Evolutionary conservation across 192 early-diverging fungal genomes (phyloP).

Genomic region (Entophlyctis luteolus): DNA sequence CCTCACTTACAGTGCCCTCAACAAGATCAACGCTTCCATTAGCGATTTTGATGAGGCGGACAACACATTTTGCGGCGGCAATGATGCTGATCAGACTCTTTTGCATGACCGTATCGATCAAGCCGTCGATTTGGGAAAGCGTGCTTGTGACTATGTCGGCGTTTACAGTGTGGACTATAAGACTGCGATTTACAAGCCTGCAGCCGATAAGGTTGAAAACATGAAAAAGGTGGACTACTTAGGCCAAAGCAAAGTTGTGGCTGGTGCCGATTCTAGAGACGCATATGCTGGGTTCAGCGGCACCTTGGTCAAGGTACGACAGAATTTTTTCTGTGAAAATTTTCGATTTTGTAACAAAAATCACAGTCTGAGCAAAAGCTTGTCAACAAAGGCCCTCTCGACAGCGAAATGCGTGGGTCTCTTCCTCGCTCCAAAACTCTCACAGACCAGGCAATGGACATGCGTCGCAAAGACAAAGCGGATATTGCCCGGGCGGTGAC

Average conservation of each 20-base stretch:
- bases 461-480: background rate
- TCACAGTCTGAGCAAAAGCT: constrained; percentile 6
- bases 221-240: constrained; percentile 69
- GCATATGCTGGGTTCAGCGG: constrained; percentile 64
- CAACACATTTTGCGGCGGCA: background rate
- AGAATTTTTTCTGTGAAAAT: background rate
- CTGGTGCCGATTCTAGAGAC: constrained; percentile 61
- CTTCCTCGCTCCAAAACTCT: background rate
- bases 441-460: background rate
- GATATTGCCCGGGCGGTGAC: background rate
- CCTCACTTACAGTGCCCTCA: constrained; percentile 73
- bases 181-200: constrained; percentile 73
- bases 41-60: constrained; percentile 70
- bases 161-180: constrained; percentile 60
- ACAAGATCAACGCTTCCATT: constrained; percentile 65
- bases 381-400: constrained; percentile 21
- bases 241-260: constrained; percentile 83
- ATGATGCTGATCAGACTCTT: background rate
- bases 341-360: background rate
- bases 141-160: constrained; percentile 31
- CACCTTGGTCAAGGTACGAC: constrained; percentile 33
- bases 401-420: background rate
- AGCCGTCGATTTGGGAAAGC: constrained; percentile 35
- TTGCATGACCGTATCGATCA: constrained; percentile 43
- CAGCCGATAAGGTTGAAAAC: constrained; percentile 81